Percentiles rank a stretch among this genome's conserved stretches.
Conservation (phyloP, 2,329 filamentous ascomycete species). For the Fusarium sp. region DNA sequence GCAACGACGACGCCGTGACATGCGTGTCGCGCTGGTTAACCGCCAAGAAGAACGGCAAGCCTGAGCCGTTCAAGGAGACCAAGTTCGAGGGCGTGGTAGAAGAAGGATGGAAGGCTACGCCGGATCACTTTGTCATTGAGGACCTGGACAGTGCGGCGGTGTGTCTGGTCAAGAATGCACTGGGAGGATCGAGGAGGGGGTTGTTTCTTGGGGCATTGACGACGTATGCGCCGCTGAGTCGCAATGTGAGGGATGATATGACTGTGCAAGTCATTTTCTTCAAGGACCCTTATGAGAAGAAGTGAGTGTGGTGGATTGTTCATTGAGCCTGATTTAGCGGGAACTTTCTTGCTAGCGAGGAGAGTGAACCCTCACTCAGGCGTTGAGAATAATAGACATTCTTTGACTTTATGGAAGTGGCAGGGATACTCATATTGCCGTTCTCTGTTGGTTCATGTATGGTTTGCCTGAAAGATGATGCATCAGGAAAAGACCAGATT, state of each 20-base stretch:
- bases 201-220: conserved; percentile 82
- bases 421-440: too few species aligned
- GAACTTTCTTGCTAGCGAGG: neutral
- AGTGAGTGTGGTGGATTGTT: conserved; percentile 60
- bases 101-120: conserved; percentile 47
- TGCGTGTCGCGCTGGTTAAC: conserved; percentile 69
- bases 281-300: conserved; percentile 69
- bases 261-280: conserved; percentile 87
- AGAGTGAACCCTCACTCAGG: too few species aligned
- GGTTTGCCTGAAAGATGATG: too few species aligned
- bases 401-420: too few species aligned
- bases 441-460: too few species aligned
- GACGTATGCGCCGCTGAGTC: conserved; percentile 77
- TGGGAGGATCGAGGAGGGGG: conserved; percentile 82
- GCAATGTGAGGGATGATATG: conserved; percentile 78
- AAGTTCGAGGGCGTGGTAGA: conserved; percentile 36
- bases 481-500: too few species aligned
- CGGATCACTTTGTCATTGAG: conserved; percentile 78
- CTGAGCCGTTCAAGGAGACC: conserved; percentile 44
- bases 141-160: conserved; percentile 84
- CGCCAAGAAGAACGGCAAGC: conserved; percentile 46
- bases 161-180: conserved; percentile 84
- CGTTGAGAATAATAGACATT: too few species aligned
- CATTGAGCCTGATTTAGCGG: too few species aligned
- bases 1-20: conserved; percentile 69